These are phyloP conservation scores for Talaromyces adpressus DNA, from an alignment of 495 filamentous ascomycete species.

Conservation along the genomic window DNA sequence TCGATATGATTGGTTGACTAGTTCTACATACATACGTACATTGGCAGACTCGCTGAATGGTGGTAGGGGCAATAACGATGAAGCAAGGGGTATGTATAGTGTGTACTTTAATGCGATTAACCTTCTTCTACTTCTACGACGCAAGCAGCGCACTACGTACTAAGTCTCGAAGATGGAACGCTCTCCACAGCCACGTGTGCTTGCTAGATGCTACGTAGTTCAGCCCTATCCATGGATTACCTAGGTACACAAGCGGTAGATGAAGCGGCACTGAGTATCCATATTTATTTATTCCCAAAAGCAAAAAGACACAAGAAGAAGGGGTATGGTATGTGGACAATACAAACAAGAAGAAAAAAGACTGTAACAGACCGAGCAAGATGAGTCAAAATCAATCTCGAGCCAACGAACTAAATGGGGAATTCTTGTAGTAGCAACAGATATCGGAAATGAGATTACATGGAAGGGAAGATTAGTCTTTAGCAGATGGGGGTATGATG, in stretches of 20 bases:
- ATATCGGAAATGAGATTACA: not conserved
- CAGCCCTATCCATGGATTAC: not conserved
- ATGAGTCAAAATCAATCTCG: not conserved
- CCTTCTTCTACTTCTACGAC: not conserved
- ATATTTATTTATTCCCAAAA: not conserved
- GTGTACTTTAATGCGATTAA: not conserved
- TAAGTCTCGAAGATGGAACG: not conserved
- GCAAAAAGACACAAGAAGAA: not conserved
- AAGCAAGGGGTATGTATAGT: not conserved
- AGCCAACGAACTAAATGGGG: not conserved
- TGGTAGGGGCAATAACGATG: not conserved
- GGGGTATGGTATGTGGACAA: not conserved
- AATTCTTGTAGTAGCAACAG: not conserved
- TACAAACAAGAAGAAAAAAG: slow-evolving; percentile 1
- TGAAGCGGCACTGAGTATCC: not conserved
- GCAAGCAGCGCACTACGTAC: no score
- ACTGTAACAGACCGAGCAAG: not conserved
- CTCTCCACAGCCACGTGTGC: slow-evolving; percentile 1
- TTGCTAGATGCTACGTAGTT: not conserved
- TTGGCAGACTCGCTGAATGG: no score
- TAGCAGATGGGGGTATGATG: not conserved
- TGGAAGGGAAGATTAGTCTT: slow-evolving; percentile 1
- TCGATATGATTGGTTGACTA: not conserved
- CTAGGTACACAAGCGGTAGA: no score
- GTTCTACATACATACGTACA: no score